Evolutionary conservation across 495 filamentous ascomycete species (phyloP).

Genomic region (Friedmanniomyces endolithicus): DNA sequence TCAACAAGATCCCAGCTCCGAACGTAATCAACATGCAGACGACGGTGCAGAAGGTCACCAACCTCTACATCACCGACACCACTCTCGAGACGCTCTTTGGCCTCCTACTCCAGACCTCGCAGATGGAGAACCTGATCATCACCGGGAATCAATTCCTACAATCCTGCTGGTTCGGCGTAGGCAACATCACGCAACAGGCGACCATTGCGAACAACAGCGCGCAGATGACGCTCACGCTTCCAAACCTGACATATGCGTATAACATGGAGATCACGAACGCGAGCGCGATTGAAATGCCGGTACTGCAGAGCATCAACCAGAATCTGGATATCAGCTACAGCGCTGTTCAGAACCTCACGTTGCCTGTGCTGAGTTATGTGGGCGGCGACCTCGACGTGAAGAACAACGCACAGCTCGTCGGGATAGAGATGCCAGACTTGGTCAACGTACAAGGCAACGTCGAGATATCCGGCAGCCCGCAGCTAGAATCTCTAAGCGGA

Average conservation of each 20-base stretch:
- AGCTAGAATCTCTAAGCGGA: not conserved
- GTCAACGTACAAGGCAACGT: constrained; percentile 3
- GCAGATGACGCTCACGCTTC: constrained; percentile 2
- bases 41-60: constrained; percentile 1
- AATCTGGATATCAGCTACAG: constrained; percentile 4
- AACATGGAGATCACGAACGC: constrained; percentile 7
- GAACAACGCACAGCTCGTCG: not conserved
- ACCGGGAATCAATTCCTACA: constrained; percentile 5
- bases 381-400: not conserved
- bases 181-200: constrained; percentile 8
- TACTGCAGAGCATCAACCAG: not conserved
- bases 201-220: constrained; percentile 4
- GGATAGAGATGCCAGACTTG: not conserved
- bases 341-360: not conserved
- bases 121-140: constrained; percentile 4
- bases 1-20: constrained; percentile 2
- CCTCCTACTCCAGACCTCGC: not conserved
- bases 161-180: constrained; percentile 5
- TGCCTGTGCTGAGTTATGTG: constrained; percentile 3
- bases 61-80: constrained; percentile 7
- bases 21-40: constrained; percentile 5
- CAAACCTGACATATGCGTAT: constrained; percentile 9
- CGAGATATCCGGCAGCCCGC: not conserved
- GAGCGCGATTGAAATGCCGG: not conserved
- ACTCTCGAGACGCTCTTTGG: constrained; percentile 3